Percentiles rank a stretch among this genome's conserved stretches.
These are phyloP conservation scores for Mimosa pudica DNA, from an alignment of 306 rosid species.

Conservation along the genomic window DNA sequence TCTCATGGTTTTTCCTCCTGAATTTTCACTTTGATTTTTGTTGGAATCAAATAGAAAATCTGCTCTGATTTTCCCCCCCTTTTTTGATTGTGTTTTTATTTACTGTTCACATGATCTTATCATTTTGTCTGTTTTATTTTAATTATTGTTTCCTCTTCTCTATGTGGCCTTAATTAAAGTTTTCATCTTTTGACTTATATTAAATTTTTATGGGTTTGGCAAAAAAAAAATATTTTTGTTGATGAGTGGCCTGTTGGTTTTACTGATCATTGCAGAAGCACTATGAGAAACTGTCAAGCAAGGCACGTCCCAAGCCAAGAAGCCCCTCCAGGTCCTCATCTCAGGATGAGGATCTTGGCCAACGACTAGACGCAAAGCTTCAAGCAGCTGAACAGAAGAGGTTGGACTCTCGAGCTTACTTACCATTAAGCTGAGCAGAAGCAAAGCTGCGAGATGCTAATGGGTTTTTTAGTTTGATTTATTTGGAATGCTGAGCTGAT, in stretches of 20 bases:
- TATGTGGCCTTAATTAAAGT: background rate
- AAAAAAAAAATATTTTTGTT: background rate
- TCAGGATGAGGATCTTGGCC: constrained; percentile 77
- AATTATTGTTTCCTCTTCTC: constrained; percentile 7
- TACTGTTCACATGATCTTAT: background rate
- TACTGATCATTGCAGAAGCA: constrained; percentile 57
- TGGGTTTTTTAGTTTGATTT: constrained; percentile 26
- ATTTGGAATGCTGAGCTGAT: constrained; percentile 24
- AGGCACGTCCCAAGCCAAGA: constrained; percentile 86
- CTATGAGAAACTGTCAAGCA: constrained; percentile 75
- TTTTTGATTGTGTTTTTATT: background rate
- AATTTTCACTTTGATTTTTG: constrained; percentile 2
- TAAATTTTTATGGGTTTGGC: background rate
- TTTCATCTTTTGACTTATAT: background rate
- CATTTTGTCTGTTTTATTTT: background rate
- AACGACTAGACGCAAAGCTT: constrained; percentile 88
- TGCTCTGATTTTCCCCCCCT: background rate
- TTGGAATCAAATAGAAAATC: constrained; percentile 25
- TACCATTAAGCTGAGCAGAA: no score
- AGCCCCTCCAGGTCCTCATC: constrained; percentile 79
- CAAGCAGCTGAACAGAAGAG: constrained; percentile 95
- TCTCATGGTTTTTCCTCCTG: constrained; percentile 27
- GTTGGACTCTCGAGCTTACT: constrained; percentile 35
- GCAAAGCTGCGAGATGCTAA: background rate
- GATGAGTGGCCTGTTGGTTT: background rate